Percentiles rank a stretch among this genome's conserved stretches.
Evolutionary conservation across 164 flowering plant genomes (phyloP).

Genomic region (Vitis rupestris): DNA sequence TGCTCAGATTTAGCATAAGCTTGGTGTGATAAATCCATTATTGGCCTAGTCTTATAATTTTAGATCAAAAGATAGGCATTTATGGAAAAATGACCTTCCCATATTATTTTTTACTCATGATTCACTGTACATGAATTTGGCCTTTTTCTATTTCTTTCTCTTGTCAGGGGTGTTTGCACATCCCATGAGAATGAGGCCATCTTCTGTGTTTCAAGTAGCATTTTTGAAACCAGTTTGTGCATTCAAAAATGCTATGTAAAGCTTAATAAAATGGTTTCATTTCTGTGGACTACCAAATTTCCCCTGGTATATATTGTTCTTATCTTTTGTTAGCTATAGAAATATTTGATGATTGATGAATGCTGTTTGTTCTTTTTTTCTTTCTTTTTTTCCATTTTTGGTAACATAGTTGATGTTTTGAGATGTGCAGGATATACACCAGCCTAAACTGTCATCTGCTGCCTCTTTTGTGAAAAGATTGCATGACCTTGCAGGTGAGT

Average conservation of each 20-base stretch:
- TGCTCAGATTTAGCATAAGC: too few species aligned
- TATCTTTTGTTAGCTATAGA: background rate
- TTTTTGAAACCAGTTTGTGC: background rate
- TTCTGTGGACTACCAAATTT: background rate
- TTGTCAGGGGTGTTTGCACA: too few species aligned
- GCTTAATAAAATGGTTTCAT: background rate
- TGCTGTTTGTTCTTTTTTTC: background rate
- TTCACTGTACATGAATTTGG: too few species aligned
- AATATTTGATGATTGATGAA: background rate
- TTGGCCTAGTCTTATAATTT: too few species aligned
- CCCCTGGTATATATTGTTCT: background rate
- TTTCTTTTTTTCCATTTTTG: background rate
- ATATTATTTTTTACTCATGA: too few species aligned
- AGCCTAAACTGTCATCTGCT: conserved; percentile 30
- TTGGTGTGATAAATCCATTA: too few species aligned
- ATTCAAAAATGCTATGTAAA: background rate
- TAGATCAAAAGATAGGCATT: too few species aligned
- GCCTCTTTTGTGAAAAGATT: conserved; percentile 38
- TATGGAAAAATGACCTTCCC: too few species aligned
- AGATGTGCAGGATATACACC: conserved; percentile 18
- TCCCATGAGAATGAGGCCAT: background rate
- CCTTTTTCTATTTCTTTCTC: too few species aligned
- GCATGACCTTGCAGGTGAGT: conserved; percentile 45
- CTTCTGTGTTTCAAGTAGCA: background rate
- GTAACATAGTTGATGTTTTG: background rate